Evolutionary conservation across 2,329 filamentous ascomycete genomes (phyloP), one percentile per base, ranked within the genome.

Genomic region (Aotearoamyces nothofagi): DNA sequence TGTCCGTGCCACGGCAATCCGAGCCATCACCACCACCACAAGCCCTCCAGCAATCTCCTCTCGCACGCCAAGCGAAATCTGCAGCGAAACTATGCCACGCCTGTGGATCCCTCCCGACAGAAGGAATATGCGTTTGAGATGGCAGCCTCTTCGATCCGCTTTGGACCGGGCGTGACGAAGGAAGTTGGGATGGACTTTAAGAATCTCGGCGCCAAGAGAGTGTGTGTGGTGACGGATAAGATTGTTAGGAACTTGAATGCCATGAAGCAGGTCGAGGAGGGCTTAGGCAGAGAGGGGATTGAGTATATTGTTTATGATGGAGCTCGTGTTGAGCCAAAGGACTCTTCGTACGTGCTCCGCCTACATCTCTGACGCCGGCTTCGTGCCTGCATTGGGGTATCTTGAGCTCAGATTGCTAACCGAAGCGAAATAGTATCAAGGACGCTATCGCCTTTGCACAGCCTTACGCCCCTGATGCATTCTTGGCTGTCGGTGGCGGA

Each of bases 71-170:
- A 63, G 13, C 61, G 57, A 32, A 52, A 57, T 26, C 47, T 52
- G 12, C 48, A 55, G 29, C 43, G 69, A 17, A 60, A 59, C 27
- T 74, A 69, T 52, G 84, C 82, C n/a, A 87, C 82, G 0, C 82
- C 86, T 0, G 58, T 78, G 15, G 76, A 83, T 44, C 56, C 65
- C 6, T 66, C 69, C 3, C 68, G 73, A 39, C 69, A 84, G 46
- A 93, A 92, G 52, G 90, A 98, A 53, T 98, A 98, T 57, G 90
- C 90, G 9, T 98, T 98, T 50, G 90, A 98, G 54, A 92, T 98
- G 87, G 90, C 90, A 0, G 84, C 90, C 2, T 92, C 82, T 1
- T 82, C 78, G 15, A 94, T 98, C 46, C 74, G 90, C 9, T 98
- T 96, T 45, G 90, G 90, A 0, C 82, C 83, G 0, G 90, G 90